phyloP scores from a whole-genome alignment of 2,329 filamentous ascomycete species.

The Cryphonectria parasitica region DNA sequence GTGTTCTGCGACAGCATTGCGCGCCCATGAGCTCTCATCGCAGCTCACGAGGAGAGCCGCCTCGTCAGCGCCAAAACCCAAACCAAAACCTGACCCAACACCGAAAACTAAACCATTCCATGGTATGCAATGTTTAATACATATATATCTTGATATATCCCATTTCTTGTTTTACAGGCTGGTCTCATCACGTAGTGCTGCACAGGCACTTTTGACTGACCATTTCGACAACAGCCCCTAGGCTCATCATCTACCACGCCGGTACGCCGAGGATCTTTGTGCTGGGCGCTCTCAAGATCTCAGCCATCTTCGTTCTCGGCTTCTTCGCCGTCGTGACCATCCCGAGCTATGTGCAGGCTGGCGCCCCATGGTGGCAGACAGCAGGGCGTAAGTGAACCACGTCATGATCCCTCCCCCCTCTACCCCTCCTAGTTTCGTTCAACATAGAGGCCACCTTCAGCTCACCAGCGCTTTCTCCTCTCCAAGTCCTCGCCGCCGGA shows the following conservation, averaged over 20 bases:
- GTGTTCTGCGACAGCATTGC: background rate
- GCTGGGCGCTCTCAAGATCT: slow-evolving; percentile 71
- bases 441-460: no score
- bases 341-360: slow-evolving; percentile 57
- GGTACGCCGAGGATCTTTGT: slow-evolving; percentile 70
- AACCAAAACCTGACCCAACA: slow-evolving; percentile 11
- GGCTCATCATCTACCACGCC: slow-evolving; percentile 74
- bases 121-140: background rate
- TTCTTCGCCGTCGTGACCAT: slow-evolving; percentile 68
- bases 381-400: slow-evolving; percentile 42
- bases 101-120: background rate
- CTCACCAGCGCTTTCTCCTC: background rate
- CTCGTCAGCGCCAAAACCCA: slow-evolving; percentile 18
- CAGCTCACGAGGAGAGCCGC: slow-evolving; percentile 20
- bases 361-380: slow-evolving; percentile 41
- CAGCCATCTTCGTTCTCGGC: slow-evolving; percentile 69
- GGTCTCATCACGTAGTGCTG: background rate
- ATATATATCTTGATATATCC: no score
- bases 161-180: background rate
- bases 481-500: slow-evolving; percentile 60
- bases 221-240: slow-evolving; percentile 26
- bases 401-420: background rate
- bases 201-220: background rate
- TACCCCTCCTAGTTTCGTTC: background rate
- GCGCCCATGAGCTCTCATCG: slow-evolving; percentile 2